Evolutionary conservation across 2,329 filamentous ascomycete genomes (phyloP).

Genomic region (Diaporthe caulivora): DNA sequence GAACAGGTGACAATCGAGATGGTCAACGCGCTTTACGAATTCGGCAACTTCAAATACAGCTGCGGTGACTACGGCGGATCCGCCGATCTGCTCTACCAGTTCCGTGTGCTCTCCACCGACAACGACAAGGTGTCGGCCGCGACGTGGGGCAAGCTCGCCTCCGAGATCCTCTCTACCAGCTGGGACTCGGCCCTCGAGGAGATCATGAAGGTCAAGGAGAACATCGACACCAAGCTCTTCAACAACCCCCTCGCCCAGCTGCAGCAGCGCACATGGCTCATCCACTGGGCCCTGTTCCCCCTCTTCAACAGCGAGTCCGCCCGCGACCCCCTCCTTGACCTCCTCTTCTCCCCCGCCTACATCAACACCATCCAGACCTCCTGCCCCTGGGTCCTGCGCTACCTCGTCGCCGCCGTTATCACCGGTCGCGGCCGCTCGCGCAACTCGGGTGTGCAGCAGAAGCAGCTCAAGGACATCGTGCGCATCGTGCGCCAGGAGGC

Average conservation of each 20-base stretch:
- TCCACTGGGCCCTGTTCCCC: constrained; percentile 98
- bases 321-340: constrained; percentile 90
- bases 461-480: constrained; percentile 97
- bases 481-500: constrained; percentile 96
- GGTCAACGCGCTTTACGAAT: constrained; percentile 96
- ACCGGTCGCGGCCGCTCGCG: constrained; percentile 86
- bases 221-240: constrained; percentile 94
- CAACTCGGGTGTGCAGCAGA: constrained; percentile 91
- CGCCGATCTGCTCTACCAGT: constrained; percentile 94
- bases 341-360: constrained; percentile 96
- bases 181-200: constrained; percentile 96
- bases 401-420: constrained; percentile 93
- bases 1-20: constrained; percentile 86
- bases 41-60: constrained; percentile 97
- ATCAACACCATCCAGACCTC: constrained; percentile 99
- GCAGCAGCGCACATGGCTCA: constrained; percentile 94
- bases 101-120: constrained; percentile 97
- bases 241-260: constrained; percentile 96
- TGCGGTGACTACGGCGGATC: constrained; percentile 94
- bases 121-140: constrained; percentile 97
- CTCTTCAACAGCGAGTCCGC: constrained; percentile 98
- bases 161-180: constrained; percentile 93
- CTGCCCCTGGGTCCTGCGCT: constrained; percentile 96
- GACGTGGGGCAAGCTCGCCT: constrained; percentile 98
- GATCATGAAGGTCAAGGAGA: constrained; percentile 88